Conservation (phyloP, 2,329 filamentous ascomycete species). For the Penicillium oxalicum region DNA sequence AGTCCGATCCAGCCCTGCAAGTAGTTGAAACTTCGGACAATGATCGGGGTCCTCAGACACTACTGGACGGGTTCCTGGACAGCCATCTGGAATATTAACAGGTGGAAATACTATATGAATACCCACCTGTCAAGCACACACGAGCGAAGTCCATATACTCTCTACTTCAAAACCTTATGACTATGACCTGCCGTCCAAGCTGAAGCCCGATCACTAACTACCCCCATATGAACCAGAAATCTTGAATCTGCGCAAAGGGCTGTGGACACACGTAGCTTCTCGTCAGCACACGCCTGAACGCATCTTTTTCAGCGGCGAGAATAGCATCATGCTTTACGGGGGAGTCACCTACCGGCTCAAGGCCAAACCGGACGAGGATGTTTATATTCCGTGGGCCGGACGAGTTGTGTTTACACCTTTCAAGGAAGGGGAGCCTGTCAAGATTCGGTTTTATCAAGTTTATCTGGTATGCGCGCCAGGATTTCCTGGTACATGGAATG, state of each 20-base stretch:
- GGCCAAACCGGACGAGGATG: constrained; percentile 24
- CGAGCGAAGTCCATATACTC: too few relatives aligned
- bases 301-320: constrained; percentile 28
- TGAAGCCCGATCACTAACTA: too few relatives aligned
- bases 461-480: constrained; percentile 26
- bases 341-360: constrained; percentile 32
- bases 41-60: too few relatives aligned
- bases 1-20: too few relatives aligned
- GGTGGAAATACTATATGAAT: not conserved
- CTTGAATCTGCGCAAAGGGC: constrained; percentile 27
- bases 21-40: too few relatives aligned
- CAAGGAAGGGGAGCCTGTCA: constrained; percentile 19
- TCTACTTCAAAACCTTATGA: too few relatives aligned
- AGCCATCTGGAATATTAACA: too few relatives aligned
- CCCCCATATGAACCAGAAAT: constrained; percentile 22
- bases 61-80: too few relatives aligned
- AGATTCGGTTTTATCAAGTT: constrained; percentile 38
- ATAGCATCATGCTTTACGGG: constrained; percentile 36
- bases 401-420: constrained; percentile 29
- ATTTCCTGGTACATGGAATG: too few relatives aligned
- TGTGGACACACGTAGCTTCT: constrained; percentile 33
- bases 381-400: constrained; percentile 35
- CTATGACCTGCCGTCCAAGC: too few relatives aligned
- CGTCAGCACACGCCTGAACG: constrained; percentile 28
- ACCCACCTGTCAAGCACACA: too few relatives aligned